phyloP scores from a whole-genome alignment of 768 basidiomycete species.

The Chiua virens region DNA sequence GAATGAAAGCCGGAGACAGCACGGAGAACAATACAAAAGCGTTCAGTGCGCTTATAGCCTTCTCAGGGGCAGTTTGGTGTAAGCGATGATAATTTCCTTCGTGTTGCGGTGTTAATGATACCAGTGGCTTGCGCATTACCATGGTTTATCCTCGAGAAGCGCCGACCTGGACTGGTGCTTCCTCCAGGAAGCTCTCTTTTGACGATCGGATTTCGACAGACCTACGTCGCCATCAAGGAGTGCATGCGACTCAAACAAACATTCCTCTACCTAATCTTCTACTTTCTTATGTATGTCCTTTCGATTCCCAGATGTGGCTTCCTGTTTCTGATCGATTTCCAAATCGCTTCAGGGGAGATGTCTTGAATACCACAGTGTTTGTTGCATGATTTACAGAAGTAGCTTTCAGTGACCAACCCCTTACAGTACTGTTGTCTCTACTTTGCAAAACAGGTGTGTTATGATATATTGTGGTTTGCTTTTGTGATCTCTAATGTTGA shows the following conservation, averaged over 20 bases:
- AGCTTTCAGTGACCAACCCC: background rate
- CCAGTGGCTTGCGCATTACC: conserved; percentile 66
- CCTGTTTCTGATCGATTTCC: background rate
- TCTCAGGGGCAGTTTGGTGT: conserved; percentile 77
- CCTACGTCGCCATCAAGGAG: conserved; percentile 59
- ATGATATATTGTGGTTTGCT: background rate
- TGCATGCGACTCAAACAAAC: conserved; percentile 71
- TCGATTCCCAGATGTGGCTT: background rate
- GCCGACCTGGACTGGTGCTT: conserved; percentile 60
- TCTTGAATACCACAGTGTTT: conserved; percentile 73
- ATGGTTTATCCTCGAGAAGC: conserved; percentile 72
- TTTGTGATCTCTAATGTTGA: conserved; percentile 3
- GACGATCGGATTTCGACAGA: conserved; percentile 69
- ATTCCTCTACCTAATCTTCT: conserved; percentile 71
- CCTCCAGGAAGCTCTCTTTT: conserved; percentile 55
- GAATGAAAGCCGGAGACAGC: conserved; percentile 56
- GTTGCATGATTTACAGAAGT: conserved; percentile 13
- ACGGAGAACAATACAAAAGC: conserved; percentile 73
- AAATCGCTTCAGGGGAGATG: conserved; percentile 56
- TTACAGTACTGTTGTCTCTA: conserved; percentile 64
- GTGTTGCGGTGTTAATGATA: background rate
- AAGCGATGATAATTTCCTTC: conserved; percentile 23
- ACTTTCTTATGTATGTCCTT: conserved; percentile 65
- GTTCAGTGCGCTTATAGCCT: conserved; percentile 76
- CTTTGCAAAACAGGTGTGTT: conserved; percentile 65